phyloP scores from a whole-genome alignment of 768 basidiomycete species.

The Lepiota brunneoincarnata region DNA sequence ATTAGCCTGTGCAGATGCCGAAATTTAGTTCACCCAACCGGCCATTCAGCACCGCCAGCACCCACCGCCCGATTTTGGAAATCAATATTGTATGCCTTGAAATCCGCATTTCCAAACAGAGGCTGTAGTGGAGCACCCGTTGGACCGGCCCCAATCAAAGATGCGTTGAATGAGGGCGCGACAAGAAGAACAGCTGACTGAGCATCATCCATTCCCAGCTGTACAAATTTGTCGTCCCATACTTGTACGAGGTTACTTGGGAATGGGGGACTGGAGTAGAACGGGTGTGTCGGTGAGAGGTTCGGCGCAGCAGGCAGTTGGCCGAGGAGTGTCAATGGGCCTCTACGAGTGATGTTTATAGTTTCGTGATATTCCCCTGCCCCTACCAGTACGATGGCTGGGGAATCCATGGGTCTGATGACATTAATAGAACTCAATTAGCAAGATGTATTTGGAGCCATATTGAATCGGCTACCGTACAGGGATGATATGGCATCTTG shows the following conservation, averaged over 20 bases:
- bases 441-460: not conserved
- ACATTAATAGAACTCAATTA: not conserved
- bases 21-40: not conserved
- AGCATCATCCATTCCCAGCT: conserved; percentile 49
- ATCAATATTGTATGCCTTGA: conserved; percentile 66
- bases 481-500: conserved; percentile 57
- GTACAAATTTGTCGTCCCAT: conserved; percentile 45
- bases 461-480: conserved; percentile 29
- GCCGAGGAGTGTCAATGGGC: conserved; percentile 57
- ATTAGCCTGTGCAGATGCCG: conserved; percentile 35
- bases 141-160: conserved; percentile 58
- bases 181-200: conserved; percentile 57
- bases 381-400: conserved; percentile 51
- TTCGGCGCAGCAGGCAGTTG: conserved; percentile 2
- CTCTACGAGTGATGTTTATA: conserved; percentile 52
- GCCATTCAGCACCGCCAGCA: not conserved
- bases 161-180: conserved; percentile 52
- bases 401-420: conserved; percentile 37
- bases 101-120: conserved; percentile 52
- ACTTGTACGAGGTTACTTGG: conserved; percentile 55
- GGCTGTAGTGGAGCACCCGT: conserved; percentile 53
- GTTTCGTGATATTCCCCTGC: conserved; percentile 59
- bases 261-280: conserved; percentile 32
- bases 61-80: conserved; percentile 66
- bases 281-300: conserved; percentile 7